Conservation (phyloP, 225 moss, liverwort and hornwort genomes). For the Physcomitrium patens region DNA sequence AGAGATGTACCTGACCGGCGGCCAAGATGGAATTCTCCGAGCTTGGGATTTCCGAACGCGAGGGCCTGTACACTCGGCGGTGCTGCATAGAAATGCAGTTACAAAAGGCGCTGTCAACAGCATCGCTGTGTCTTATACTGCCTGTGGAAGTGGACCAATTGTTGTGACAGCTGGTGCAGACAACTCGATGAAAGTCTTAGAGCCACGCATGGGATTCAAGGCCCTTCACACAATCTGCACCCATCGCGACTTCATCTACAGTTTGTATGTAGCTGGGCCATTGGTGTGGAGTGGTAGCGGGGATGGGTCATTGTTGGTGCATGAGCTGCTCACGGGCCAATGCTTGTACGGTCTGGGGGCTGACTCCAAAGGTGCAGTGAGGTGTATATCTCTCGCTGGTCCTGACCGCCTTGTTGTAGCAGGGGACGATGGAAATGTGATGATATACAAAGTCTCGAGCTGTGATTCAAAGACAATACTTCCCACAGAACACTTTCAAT, state of each 20-base stretch:
- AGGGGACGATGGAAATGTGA: slow-evolving; percentile 95
- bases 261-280: slow-evolving; percentile 74
- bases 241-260: slow-evolving; percentile 83
- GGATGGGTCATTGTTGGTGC: slow-evolving; percentile 78
- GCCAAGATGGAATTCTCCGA: slow-evolving; percentile 89
- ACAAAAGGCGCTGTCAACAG: slow-evolving; percentile 67
- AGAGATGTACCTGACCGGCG: slow-evolving; percentile 80
- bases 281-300: slow-evolving; percentile 85
- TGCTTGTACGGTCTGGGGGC: slow-evolving; percentile 95
- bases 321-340: slow-evolving; percentile 78
- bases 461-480: slow-evolving; percentile 7
- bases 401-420: slow-evolving; percentile 62
- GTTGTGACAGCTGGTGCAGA: slow-evolving; percentile 82
- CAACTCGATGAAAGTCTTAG: slow-evolving; percentile 71
- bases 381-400: slow-evolving; percentile 83
- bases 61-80: slow-evolving; percentile 58
- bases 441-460: slow-evolving; percentile 57
- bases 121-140: slow-evolving; percentile 58
- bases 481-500: slow-evolving; percentile 7
- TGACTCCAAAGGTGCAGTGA: slow-evolving; percentile 76
- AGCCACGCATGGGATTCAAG: slow-evolving; percentile 74
- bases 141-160: slow-evolving; percentile 66
- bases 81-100: slow-evolving; percentile 55
- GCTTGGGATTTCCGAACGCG: slow-evolving; percentile 85
- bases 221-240: slow-evolving; percentile 63